Evolutionary conservation across 148 eudicot genomes (phyloP).

Genomic region (Heliosperma pusillum): DNA sequence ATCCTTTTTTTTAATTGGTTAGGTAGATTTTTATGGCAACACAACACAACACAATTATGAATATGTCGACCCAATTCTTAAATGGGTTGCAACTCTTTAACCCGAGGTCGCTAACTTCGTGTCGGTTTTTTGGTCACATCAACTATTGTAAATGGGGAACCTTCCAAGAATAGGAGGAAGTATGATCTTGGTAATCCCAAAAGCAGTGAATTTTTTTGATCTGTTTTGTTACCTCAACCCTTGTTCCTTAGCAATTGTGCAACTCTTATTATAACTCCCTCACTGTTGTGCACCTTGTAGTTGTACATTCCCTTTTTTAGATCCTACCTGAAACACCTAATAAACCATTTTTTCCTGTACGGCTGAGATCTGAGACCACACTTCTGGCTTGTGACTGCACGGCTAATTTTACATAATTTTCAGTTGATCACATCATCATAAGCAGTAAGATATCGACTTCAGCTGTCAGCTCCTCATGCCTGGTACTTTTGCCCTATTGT

Average conservation of each 20-base stretch:
- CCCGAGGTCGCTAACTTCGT: too few relatives aligned
- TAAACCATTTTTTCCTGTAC: background rate
- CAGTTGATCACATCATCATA: background rate
- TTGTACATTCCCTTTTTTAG: background rate
- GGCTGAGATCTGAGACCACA: background rate
- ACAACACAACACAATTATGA: too few relatives aligned
- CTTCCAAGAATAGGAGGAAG: too few relatives aligned
- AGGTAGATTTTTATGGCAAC: too few relatives aligned
- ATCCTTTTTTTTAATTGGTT: too few relatives aligned
- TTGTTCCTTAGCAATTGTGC: background rate
- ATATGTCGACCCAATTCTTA: too few relatives aligned
- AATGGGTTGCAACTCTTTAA: too few relatives aligned
- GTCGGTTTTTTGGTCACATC: too few relatives aligned
- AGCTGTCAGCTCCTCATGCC: background rate
- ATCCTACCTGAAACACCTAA: background rate
- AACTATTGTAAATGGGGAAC: too few relatives aligned
- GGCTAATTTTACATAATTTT: background rate
- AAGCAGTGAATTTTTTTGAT: background rate
- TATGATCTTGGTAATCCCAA: background rate
- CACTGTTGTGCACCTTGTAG: background rate
- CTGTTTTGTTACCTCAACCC: background rate
- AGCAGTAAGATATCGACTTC: slow-evolving; percentile 1
- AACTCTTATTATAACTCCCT: background rate
- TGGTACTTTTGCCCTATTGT: background rate
- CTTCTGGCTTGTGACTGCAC: background rate